These are phyloP conservation scores for Thelonectria olida DNA, from an alignment of 2,329 filamentous ascomycete genomes.

Conservation along the genomic window DNA sequence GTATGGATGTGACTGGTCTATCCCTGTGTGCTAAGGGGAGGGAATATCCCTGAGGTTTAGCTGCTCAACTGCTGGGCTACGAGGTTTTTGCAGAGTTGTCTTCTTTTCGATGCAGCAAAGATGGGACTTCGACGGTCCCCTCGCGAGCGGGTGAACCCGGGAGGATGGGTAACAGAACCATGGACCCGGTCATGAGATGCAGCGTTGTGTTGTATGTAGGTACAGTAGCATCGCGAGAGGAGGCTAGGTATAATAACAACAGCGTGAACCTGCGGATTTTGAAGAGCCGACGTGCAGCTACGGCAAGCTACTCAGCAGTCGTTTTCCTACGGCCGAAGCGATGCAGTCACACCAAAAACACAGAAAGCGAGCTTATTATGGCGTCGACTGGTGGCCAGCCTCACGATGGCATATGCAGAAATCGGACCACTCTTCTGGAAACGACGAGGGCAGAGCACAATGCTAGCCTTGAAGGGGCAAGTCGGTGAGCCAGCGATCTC, in stretches of 20 bases:
- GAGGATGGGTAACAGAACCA: background rate
- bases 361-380: slow-evolving; percentile 21
- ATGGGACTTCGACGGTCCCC: slow-evolving; percentile 14
- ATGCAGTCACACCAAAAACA: slow-evolving; percentile 15
- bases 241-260: background rate
- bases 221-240: background rate
- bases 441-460: slow-evolving; percentile 22
- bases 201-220: background rate
- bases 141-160: slow-evolving; percentile 13
- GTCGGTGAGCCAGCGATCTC: slow-evolving; percentile 38
- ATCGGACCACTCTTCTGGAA: slow-evolving; percentile 35
- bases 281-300: slow-evolving; percentile 4
- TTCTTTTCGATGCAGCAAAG: slow-evolving; percentile 16
- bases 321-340: background rate
- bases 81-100: slow-evolving; percentile 9
- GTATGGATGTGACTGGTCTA: slow-evolving; percentile 10
- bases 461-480: slow-evolving; percentile 37
- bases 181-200: background rate
- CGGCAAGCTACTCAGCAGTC: background rate
- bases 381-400: slow-evolving; percentile 30
- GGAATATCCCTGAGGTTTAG: slow-evolving; percentile 27
- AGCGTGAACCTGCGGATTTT: background rate
- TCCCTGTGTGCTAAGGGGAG: slow-evolving; percentile 18
- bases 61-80: slow-evolving; percentile 5
- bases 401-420: slow-evolving; percentile 38